Evolutionary conservation across 495 filamentous ascomycete species (phyloP).

Genomic region (Tuber indicum): DNA sequence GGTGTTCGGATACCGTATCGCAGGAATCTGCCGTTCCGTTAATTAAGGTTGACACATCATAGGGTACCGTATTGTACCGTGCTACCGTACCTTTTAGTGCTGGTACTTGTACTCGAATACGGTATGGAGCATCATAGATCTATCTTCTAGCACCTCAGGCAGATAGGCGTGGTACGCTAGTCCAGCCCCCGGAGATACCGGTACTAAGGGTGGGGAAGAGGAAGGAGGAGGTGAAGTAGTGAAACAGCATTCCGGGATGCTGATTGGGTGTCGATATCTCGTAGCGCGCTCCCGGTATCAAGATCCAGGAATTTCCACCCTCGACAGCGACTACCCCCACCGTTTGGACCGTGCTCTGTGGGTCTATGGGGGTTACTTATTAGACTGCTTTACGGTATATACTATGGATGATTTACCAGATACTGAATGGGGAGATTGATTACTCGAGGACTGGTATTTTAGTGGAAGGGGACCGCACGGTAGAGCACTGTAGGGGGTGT

Average conservation of each 20-base stretch:
- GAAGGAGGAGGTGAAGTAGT: not conserved
- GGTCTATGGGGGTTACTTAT: not conserved
- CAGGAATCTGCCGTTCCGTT: not conserved
- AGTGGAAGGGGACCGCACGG: not conserved
- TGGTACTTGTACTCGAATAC: not conserved
- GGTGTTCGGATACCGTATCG: not conserved
- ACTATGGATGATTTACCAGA: not conserved
- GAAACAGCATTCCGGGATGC: not conserved
- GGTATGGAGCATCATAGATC: not conserved
- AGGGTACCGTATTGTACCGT: not conserved
- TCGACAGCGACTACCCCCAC: not conserved
- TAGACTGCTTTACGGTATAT: not conserved
- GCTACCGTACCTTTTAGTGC: not conserved
- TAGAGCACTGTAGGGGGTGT: not conserved
- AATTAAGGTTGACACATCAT: not conserved
- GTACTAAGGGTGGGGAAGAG: not conserved
- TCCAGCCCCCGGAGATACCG: not conserved
- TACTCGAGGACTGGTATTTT: not conserved
- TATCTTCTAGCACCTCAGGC: not conserved
- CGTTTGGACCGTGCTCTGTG: not conserved
- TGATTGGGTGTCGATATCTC: not conserved
- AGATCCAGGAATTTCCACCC: not conserved
- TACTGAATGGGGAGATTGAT: not conserved
- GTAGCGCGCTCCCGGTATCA: not conserved
- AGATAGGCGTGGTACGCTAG: not conserved